These are phyloP conservation scores for Lathyrus oleraceus DNA, from an alignment of 306 rosid species.

Conservation along the genomic window DNA sequence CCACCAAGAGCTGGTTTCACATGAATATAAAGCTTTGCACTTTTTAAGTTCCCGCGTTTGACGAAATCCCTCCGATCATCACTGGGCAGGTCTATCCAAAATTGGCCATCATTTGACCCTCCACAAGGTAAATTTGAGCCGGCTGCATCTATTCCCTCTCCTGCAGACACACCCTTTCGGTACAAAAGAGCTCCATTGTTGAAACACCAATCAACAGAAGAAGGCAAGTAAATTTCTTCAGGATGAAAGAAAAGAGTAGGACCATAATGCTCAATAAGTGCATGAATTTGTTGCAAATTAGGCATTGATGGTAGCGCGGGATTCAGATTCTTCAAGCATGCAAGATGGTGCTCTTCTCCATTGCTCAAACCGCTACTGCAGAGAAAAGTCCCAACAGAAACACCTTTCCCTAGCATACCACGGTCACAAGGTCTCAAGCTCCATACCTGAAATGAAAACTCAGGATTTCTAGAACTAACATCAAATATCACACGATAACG, in stretches of 20 bases:
- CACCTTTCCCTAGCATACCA: slow-evolving; percentile 72
- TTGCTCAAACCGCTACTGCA: slow-evolving; percentile 43
- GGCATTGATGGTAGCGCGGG: slow-evolving; percentile 65
- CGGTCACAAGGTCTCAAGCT: slow-evolving; percentile 63
- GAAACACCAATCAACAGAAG: slow-evolving; percentile 89
- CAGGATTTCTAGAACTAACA: slow-evolving; percentile 33
- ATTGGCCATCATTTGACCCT: slow-evolving; percentile 59
- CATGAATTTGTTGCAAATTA: slow-evolving; percentile 70
- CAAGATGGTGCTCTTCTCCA: slow-evolving; percentile 50
- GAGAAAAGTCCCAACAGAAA: slow-evolving; percentile 73
- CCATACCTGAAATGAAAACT: slow-evolving; percentile 61
- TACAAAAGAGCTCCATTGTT: slow-evolving; percentile 61
- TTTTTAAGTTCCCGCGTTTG: slow-evolving; percentile 59
- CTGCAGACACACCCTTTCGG: slow-evolving; percentile 42
- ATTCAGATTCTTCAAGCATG: slow-evolving; percentile 81
- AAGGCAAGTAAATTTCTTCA: slow-evolving; percentile 73
- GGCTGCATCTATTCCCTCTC: slow-evolving; percentile 54
- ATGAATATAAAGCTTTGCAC: slow-evolving; percentile 78
- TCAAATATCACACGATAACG: slow-evolving; percentile 47
- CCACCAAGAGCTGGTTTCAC: slow-evolving; percentile 93
- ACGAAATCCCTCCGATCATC: slow-evolving; percentile 46
- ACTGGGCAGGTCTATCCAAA: slow-evolving; percentile 82
- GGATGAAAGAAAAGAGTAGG: slow-evolving; percentile 91
- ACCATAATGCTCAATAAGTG: slow-evolving; percentile 79
- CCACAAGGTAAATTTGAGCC: slow-evolving; percentile 80